Evolutionary conservation across 345 rosid genomes (phyloP).

Genomic region (Gossypium anomalum): DNA sequence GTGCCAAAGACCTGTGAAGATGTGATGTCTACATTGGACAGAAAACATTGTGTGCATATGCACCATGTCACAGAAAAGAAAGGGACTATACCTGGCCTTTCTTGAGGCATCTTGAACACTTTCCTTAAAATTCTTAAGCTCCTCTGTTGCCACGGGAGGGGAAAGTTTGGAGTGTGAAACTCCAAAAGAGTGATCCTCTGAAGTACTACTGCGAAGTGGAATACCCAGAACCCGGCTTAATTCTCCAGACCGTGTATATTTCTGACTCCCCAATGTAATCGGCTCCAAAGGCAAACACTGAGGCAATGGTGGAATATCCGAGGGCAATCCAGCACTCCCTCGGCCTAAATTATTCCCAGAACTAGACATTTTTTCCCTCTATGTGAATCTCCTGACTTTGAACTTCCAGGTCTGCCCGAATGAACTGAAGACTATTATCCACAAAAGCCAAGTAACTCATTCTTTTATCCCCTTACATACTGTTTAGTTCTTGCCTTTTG

Average conservation of each 20-base stretch:
- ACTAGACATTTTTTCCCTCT: constrained; percentile 43
- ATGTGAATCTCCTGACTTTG: constrained; percentile 18
- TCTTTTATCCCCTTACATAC: not conserved
- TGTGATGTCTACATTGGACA: not conserved
- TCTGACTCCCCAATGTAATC: constrained; percentile 64
- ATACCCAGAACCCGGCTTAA: constrained; percentile 67
- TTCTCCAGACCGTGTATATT: constrained; percentile 67
- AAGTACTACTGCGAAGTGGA: constrained; percentile 45
- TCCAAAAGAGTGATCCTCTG: constrained; percentile 68
- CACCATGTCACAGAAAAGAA: not conserved
- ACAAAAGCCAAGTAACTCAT: not conserved
- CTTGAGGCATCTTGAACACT: constrained; percentile 72
- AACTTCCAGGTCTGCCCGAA: constrained; percentile 12
- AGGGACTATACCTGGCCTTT: constrained; percentile 66
- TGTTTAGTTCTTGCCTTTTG: not conserved
- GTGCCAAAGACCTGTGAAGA: not conserved
- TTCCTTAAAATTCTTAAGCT: constrained; percentile 81
- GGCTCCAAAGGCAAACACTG: constrained; percentile 74
- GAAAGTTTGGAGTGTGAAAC: constrained; percentile 50
- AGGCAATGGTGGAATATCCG: constrained; percentile 59
- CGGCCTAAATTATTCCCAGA: constrained; percentile 53
- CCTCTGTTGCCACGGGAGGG: constrained; percentile 67
- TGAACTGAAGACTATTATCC: constrained; percentile 2
- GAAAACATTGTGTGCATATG: too few relatives aligned
- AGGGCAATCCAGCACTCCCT: constrained; percentile 40